Evolutionary conservation across 148 eudicot species (phyloP).

Genomic region (Spergularia marina): DNA sequence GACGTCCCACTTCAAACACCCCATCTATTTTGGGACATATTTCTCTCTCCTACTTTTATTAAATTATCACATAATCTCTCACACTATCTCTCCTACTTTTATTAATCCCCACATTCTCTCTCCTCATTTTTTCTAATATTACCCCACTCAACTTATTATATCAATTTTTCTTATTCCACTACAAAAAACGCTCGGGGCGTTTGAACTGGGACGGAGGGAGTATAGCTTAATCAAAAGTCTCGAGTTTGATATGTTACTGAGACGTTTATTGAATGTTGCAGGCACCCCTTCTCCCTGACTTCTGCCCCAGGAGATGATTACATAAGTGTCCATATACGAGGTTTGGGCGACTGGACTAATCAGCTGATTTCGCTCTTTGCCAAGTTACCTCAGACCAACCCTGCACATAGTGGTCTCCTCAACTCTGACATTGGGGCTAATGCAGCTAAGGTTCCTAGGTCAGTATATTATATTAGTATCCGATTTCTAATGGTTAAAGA

Average conservation of each 20-base stretch:
- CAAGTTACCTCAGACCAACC: constrained; percentile 37
- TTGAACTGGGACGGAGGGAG: too few relatives aligned
- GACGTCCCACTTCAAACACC: too few relatives aligned
- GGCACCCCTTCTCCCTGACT: constrained; percentile 68
- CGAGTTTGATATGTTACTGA: not conserved
- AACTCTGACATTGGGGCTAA: constrained; percentile 38
- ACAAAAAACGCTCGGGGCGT: too few relatives aligned
- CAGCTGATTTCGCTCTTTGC: constrained; percentile 48
- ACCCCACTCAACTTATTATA: too few relatives aligned
- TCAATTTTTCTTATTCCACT: too few relatives aligned
- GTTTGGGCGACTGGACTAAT: constrained; percentile 62
- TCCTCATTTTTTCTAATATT: too few relatives aligned
- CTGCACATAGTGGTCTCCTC: constrained; percentile 49
- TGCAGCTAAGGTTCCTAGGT: constrained; percentile 32
- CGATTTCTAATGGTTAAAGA: not conserved
- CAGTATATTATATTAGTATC: not conserved
- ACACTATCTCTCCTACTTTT: too few relatives aligned
- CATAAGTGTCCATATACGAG: constrained; percentile 59
- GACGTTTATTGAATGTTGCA: not conserved
- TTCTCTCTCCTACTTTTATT: too few relatives aligned
- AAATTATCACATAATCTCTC: too few relatives aligned
- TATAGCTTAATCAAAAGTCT: not conserved
- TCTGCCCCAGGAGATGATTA: constrained; percentile 67
- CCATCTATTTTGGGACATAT: too few relatives aligned
- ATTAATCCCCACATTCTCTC: too few relatives aligned